phyloP scores from a whole-genome alignment of 441 rosid genomes.

The Codiaeum variegatum region DNA sequence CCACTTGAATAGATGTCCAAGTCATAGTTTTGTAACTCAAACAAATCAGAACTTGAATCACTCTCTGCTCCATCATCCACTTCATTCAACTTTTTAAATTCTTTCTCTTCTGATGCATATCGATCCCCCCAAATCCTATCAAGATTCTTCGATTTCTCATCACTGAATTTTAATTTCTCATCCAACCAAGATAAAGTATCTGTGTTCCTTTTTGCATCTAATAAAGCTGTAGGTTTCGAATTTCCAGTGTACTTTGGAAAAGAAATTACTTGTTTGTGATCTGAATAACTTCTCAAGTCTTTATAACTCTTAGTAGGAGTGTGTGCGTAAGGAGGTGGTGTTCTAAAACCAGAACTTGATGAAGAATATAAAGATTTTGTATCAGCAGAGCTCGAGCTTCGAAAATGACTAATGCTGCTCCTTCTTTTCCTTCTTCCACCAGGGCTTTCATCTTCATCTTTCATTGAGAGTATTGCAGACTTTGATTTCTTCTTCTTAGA shows the following conservation, averaged over 20 bases:
- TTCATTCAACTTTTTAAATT: constrained; percentile 28
- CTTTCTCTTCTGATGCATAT: constrained; percentile 29
- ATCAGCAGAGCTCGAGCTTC: constrained; percentile 45
- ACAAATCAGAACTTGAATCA: constrained; percentile 96
- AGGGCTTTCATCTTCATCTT: constrained; percentile 61
- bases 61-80: constrained; percentile 68
- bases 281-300: constrained; percentile 47
- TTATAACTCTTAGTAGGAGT: constrained; percentile 62
- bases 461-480: constrained; percentile 41
- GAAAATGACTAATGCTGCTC: constrained; percentile 84
- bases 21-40: constrained; percentile 79
- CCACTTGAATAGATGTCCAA: constrained; percentile 60
- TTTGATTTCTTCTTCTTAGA: constrained; percentile 70
- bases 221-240: constrained; percentile 25
- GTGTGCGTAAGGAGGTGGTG: constrained; percentile 60
- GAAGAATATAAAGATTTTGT: constrained; percentile 57
- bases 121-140: constrained; percentile 29
- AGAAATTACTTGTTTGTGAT: constrained; percentile 40
- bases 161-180: constrained; percentile 40
- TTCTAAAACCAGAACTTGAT: constrained; percentile 68
- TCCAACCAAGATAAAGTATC: constrained; percentile 41
- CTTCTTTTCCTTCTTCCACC: constrained; percentile 70
- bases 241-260: constrained; percentile 28
- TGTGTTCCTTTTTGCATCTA: constrained; percentile 29
- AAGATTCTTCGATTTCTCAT: constrained; percentile 29